Base-by-base conservation (phyloP, 2,329 filamentous ascomycete genomes). In the Leptographium galeiforme region DNA sequence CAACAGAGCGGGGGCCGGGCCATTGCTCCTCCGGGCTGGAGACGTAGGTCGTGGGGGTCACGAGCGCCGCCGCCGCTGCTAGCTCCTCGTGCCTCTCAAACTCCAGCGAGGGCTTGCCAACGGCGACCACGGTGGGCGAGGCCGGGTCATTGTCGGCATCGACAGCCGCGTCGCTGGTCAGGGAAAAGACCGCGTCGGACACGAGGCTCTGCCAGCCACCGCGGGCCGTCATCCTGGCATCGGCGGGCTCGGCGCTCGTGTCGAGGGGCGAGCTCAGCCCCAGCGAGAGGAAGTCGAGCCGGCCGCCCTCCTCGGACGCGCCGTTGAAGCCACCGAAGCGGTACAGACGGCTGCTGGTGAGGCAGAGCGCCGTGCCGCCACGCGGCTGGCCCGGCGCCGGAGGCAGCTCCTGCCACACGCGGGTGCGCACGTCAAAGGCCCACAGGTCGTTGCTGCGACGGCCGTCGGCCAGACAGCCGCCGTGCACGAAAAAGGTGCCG, bases 261-360 rank as follows among this genome's bases (percentile, higher is more conserved):
- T 79, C 77, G 57, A 77, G 70, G 59, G 79, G 78, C 33, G 70
- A 70, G 59, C 78, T 76, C n/a, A 82, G 67, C 18, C 68, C 73
- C 11, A 84, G 71, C 53, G 77, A 72, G 18, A 84, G 63, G 55
- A 85, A 76, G 62, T 94, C 87, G 13, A 95, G 63, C 55, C 76
- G 74, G 0, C 85, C 87, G 16, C 87, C 87, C 48, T 87, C 72
- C 61, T 90, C 85, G 0, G 63, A 70, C 46, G 74, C 70, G 0
- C 85, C 87, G 64, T 91, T 85, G 60, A 84, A 91, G 0, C 89
- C 89, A 57, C 88, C 87, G 70, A 89, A 90, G 33, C 88, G 77
- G 68, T 84, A 94, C 8, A 95, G 66, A 30, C 80, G 77, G 30
- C 78, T 79, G 52, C 77, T 74, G 46, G 74, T 75, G 51, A 83